Conservation (phyloP, 345 rosid genomes). For the Geranium rotundifolium region DNA sequence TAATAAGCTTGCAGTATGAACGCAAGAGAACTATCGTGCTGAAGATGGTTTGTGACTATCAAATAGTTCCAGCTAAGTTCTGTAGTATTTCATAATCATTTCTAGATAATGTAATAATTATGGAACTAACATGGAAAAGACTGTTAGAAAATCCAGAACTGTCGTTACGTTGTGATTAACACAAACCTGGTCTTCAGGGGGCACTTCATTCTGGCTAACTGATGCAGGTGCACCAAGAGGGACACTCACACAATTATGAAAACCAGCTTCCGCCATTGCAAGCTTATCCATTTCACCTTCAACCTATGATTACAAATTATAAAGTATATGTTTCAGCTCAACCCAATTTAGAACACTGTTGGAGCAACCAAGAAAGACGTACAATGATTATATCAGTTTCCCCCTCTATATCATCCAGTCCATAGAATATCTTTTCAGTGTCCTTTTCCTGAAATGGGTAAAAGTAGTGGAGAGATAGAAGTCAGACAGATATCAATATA, state of each 20-base stretch:
- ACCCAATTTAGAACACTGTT: background rate
- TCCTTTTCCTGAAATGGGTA: conserved; percentile 59
- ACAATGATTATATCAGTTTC: conserved; percentile 74
- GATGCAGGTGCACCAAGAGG: conserved; percentile 92
- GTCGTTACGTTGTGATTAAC: conserved; percentile 7
- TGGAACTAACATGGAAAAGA: too few species aligned
- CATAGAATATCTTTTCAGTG: conserved; percentile 67
- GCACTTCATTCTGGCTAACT: conserved; percentile 49
- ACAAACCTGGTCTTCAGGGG: conserved; percentile 55
- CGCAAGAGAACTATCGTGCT: too few species aligned
- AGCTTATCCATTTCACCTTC: conserved; percentile 99
- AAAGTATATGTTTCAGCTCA: conserved; percentile 4
- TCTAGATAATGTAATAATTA: too few species aligned
- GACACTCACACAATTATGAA: conserved; percentile 80
- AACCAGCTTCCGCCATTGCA: conserved; percentile 97
- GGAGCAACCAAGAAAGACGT: conserved; percentile 15
- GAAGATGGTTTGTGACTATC: too few species aligned
- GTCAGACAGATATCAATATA: too few species aligned
- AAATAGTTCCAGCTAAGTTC: too few species aligned
- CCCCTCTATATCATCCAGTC: conserved; percentile 68
- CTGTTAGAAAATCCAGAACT: background rate
- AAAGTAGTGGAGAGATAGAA: too few species aligned
- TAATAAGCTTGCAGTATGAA: too few species aligned
- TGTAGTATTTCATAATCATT: too few species aligned
- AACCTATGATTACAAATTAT: conserved; percentile 41